Percentiles rank a stretch among this genome's conserved stretches.
Evolutionary conservation across 306 rosid genomes (phyloP).

Genomic region (Sophora flavescens): DNA sequence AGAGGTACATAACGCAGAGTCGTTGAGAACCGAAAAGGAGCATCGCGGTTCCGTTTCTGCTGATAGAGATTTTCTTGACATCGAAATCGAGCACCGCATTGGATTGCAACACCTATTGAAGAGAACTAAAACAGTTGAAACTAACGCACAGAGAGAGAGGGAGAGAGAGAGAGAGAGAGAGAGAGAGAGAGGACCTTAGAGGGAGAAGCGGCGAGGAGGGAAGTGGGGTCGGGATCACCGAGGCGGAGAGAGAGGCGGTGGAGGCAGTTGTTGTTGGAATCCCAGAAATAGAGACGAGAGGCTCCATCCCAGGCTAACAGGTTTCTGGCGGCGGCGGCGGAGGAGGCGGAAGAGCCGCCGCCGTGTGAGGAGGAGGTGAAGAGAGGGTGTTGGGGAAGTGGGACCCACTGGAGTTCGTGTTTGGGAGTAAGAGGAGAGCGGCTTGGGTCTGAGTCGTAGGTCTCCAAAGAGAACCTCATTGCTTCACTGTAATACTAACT

Average conservation of each 20-base stretch:
- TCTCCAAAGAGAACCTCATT: conserved; percentile 63
- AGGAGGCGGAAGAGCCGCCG: background rate
- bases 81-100: conserved; percentile 62
- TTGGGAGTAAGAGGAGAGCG: conserved; percentile 70
- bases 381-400: conserved; percentile 75
- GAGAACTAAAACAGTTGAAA: background rate
- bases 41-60: conserved; percentile 76
- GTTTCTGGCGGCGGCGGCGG: conserved; percentile 48
- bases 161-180: conserved; percentile 1
- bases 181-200: conserved; percentile 60
- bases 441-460: conserved; percentile 52
- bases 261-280: conserved; percentile 56
- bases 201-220: conserved; percentile 82
- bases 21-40: conserved; percentile 72
- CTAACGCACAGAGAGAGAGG: background rate
- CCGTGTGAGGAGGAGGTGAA: conserved; percentile 52
- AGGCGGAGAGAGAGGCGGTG: conserved; percentile 83
- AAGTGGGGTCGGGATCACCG: conserved; percentile 87
- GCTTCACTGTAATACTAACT: background rate
- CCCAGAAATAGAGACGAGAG: conserved; percentile 92
- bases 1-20: conserved; percentile 78
- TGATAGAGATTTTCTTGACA: conserved; percentile 74
- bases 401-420: conserved; percentile 82
- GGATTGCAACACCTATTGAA: conserved; percentile 71
- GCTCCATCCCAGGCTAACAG: conserved; percentile 86